phyloP scores from a whole-genome alignment of 176 grass and related monocot species.

The Musa beccarii region DNA sequence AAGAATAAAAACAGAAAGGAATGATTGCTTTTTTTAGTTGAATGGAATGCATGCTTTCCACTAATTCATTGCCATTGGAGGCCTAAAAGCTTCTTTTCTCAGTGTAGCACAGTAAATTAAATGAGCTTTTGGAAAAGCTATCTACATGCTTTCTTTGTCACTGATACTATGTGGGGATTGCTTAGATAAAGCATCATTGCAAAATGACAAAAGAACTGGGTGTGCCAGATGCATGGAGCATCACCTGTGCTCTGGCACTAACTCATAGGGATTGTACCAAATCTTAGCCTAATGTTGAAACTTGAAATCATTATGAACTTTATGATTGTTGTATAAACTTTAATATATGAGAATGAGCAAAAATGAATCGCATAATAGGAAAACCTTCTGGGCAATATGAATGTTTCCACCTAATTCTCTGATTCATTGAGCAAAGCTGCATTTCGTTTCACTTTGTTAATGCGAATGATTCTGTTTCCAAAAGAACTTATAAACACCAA shows the following conservation, averaged over 20 bases:
- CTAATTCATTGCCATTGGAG: slow-evolving; percentile 19
- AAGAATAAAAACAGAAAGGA: not conserved
- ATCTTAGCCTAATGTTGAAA: no score
- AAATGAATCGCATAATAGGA: no score
- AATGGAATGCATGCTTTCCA: slow-evolving; percentile 29
- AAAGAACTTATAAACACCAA: no score
- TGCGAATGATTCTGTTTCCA: no score
- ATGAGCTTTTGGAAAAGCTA: not conserved
- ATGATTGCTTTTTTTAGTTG: slow-evolving; percentile 10
- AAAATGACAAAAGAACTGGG: not conserved
- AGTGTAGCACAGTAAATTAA: not conserved
- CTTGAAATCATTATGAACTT: no score
- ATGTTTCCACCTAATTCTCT: no score
- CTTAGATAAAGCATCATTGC: not conserved
- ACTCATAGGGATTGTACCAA: not conserved
- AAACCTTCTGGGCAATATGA: no score
- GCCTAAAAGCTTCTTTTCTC: slow-evolving; percentile 12
- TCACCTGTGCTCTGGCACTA: not conserved
- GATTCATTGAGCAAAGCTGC: no score
- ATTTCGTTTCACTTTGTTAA: no score
- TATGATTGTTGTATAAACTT: no score
- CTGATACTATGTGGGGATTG: no score
- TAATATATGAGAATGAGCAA: no score
- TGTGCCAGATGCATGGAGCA: not conserved
- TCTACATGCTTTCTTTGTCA: not conserved